Evolutionary conservation across 257 asterid species (phyloP).

Genomic region (Salvia rosmarinus): DNA sequence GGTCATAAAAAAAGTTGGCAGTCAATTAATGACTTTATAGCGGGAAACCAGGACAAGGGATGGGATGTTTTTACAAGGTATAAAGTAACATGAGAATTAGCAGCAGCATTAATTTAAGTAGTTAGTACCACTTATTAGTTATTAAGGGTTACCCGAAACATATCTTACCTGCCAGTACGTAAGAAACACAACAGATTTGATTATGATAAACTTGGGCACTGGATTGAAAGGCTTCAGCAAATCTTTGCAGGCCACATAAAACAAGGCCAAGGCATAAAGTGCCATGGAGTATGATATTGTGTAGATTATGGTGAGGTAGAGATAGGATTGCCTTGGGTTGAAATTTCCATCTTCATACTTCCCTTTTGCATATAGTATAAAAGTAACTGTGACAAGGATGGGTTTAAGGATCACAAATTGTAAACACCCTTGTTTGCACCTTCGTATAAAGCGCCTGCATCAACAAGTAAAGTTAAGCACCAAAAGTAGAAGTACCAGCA

Average conservation of each 20-base stretch:
- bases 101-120: slow-evolving; percentile 28
- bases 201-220: slow-evolving; percentile 91
- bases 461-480: slow-evolving; percentile 19
- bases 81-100: slow-evolving; percentile 20
- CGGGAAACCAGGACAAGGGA: not conserved
- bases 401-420: slow-evolving; percentile 99
- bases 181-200: slow-evolving; percentile 94
- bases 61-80: not conserved
- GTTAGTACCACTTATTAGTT: not conserved
- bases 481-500: slow-evolving; percentile 64
- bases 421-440: slow-evolving; percentile 96
- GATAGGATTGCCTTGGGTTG: slow-evolving; percentile 83
- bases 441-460: slow-evolving; percentile 94
- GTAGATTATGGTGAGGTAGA: slow-evolving; percentile 91
- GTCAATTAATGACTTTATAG: not conserved
- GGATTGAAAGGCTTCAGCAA: slow-evolving; percentile 97
- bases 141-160: slow-evolving; percentile 11
- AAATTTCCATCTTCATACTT: slow-evolving; percentile 92
- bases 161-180: slow-evolving; percentile 92
- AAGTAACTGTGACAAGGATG: slow-evolving; percentile 68
- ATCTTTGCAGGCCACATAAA: slow-evolving; percentile 93
- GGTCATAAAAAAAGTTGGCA: slow-evolving; percentile 11
- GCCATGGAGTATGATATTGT: slow-evolving; percentile 93
- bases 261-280: slow-evolving; percentile 88
- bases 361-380: slow-evolving; percentile 87